Base-by-base conservation (phyloP, 768 basidiomycete genomes). In the Multifurca ochricompacta region DNA sequence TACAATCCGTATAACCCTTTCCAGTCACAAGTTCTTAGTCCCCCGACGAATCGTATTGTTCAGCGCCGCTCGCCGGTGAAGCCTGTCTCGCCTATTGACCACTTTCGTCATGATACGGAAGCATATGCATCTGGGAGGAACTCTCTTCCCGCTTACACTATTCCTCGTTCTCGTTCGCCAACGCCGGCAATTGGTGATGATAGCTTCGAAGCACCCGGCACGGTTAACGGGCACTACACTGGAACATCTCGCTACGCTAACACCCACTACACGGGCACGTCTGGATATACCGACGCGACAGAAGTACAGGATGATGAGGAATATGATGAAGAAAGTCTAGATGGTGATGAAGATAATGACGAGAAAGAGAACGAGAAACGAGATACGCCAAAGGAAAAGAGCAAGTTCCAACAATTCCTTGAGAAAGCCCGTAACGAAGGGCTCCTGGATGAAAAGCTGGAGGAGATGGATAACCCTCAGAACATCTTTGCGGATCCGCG, bases 111-210 rank as follows among this genome's bases (percentile, higher is more conserved):
- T 47, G 83, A 86, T 62, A 70, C 78, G 0, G 85, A 85, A 61
- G 84, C 82, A 2, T 88, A 83, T 59, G 75, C 86, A 8, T 83
- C 85, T 0, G 85, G 82, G 6, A 74, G 75, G 51, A 70, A 74
- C 59, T 70, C 78, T 6, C 77, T 77, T 10, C 68, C 75, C 30
- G 68, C 73, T 1, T 77, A 74, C 60, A 70, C 67, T 6, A 72
- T 74, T 3, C 75, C 83, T 28, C 78, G 83, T 44, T 88, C 86
- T 18, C 80, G 86, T 21, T 89, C 87, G 3, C 85, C 87, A 0
- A 88, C 87, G 3, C 86, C 87, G 9, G 80, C 81, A 8, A 76
- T 77, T 3, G 85, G 86, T 47, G 85, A 86, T 35, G 85, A 87
- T 59, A 84, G 82, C 61, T 87, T 85, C 57, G 74, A 73, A 54